Conservation (phyloP, 2,329 filamentous ascomycete species). For the Daldinia eschscholtzii region DNA sequence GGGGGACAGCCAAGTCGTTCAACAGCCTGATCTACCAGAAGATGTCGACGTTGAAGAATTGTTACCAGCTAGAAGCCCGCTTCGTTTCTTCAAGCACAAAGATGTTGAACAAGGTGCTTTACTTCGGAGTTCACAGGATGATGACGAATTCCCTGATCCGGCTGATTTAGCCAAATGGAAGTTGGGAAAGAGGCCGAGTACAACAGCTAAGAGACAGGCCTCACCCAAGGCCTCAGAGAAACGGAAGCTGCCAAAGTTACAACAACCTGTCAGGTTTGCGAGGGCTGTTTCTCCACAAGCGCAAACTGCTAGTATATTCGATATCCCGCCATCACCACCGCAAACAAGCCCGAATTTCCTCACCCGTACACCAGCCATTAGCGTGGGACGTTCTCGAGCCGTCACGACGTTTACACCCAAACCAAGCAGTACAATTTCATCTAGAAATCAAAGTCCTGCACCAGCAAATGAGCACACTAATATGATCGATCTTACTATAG, state of each 20-base stretch:
- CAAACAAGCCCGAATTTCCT: constrained; percentile 54
- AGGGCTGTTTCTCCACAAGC: constrained; percentile 35
- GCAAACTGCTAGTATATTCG: constrained; percentile 50
- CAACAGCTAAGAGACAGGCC: constrained; percentile 44
- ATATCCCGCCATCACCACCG: constrained; percentile 57
- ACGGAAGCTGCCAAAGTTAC: constrained; percentile 44
- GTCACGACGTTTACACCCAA: constrained; percentile 47
- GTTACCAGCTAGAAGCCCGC: constrained; percentile 36
- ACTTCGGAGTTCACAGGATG: constrained; percentile 49
- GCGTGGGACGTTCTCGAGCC: constrained; percentile 28
- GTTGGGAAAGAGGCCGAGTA: constrained; percentile 22
- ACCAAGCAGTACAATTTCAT: constrained; percentile 48
- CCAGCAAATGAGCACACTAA: constrained; percentile 36
- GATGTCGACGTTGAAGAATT: constrained; percentile 43
- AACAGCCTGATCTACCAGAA: constrained; percentile 29
- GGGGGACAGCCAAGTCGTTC: constrained; percentile 54
- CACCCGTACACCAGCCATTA: constrained; percentile 41
- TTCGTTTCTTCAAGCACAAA: constrained; percentile 30
- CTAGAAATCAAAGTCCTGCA: constrained; percentile 47
- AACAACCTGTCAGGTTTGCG: constrained; percentile 24
- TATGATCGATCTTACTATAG: constrained; percentile 49
- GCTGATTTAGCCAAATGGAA: constrained; percentile 51
- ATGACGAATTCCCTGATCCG: constrained; percentile 52
- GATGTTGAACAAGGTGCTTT: constrained; percentile 14
- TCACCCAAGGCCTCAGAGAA: constrained; percentile 49